phyloP scores from a whole-genome alignment of 1,284 basidiomycete genomes.

The Neotropicomus parvogracilis region DNA sequence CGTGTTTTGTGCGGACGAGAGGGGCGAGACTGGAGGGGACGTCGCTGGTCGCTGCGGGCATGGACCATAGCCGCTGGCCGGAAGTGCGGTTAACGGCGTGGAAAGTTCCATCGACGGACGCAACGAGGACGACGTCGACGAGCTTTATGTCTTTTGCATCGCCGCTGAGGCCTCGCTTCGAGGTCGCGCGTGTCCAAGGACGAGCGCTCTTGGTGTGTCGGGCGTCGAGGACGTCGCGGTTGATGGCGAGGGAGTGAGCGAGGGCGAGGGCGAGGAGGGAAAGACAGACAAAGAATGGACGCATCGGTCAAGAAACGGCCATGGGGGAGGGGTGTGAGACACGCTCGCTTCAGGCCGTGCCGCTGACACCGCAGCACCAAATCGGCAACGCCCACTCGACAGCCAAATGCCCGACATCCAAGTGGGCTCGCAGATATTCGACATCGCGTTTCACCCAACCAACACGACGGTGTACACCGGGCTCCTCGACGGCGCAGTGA shows the following conservation, averaged over 20 bases:
- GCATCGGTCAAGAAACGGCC: constrained; percentile 30
- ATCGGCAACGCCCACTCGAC: too few species aligned
- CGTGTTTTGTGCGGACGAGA: constrained; percentile 67
- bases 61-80: constrained; percentile 77
- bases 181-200: constrained; percentile 4
- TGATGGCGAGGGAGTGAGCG: constrained; percentile 14
- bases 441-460: constrained; percentile 82
- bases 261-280: constrained; percentile 10
- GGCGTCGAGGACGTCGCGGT: constrained; percentile 13
- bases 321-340: constrained; percentile 14
- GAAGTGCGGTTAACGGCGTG: constrained; percentile 82
- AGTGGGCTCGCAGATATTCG: constrained; percentile 80
- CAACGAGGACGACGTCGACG: constrained; percentile 76
- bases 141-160: constrained; percentile 50
- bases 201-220: constrained; percentile 8
- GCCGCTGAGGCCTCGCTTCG: constrained; percentile 7
- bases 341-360: not conserved
- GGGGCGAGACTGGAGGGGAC: constrained; percentile 58
- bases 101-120: constrained; percentile 87
- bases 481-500: constrained; percentile 80
- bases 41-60: constrained; percentile 54
- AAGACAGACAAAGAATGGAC: constrained; percentile 7
- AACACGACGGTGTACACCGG: constrained; percentile 69
- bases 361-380: constrained; percentile 1
- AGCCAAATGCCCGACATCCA: constrained; percentile 57